Evolutionary conservation across 192 early-diverging fungal genomes (phyloP), one percentile per base, ranked within the genome.

Genomic region (Bifiguratus adelaidae): DNA sequence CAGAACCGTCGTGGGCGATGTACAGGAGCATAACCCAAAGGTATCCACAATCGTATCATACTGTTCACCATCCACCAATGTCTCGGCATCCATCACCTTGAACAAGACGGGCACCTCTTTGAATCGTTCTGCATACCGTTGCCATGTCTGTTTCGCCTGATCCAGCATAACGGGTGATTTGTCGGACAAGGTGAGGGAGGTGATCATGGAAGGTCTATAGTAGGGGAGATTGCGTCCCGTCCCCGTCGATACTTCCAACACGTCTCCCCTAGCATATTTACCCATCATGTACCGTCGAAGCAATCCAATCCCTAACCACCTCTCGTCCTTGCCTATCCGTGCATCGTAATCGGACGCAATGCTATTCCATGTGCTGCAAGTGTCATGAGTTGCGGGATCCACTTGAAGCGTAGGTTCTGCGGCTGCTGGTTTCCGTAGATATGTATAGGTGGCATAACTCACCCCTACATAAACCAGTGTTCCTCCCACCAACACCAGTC

Each of bases 11-110:
- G 71, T 66, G 3, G 82, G 82, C 47, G 81, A 73, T 0, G 25
- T 8, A 35, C 62, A 67, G 7, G 74, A 78, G 48, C 82, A 85
- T 3, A 85, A 38, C 3, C 80, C 80, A 55, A 85, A 82, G 1
- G 80, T 81, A 48, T 78, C 69, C 5, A 85, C 56, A 21, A 85
- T 75, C 2, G 77, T 76, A 48, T 85, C 82, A 46, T 65, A 83
- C 1, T 44, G 37, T 4, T 40, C 30, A 24, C 40, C 40, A 41
- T 41, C 40, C 5, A 11, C n/a, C 6, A 70, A 49, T 2, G 41
- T 34, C 18, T 73, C 48, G 7, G 56, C 65, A 50, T 74, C 52
- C 19, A 63, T 63, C 16, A 47, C 30, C 19, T 52, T 21, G 25
- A 73, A 65, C n/a, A 16, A 18, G 43, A 48, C 36, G 44, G 41